Conservation (phyloP, 1,284 basidiomycete genomes). For the Prillingera fragicola region DNA sequence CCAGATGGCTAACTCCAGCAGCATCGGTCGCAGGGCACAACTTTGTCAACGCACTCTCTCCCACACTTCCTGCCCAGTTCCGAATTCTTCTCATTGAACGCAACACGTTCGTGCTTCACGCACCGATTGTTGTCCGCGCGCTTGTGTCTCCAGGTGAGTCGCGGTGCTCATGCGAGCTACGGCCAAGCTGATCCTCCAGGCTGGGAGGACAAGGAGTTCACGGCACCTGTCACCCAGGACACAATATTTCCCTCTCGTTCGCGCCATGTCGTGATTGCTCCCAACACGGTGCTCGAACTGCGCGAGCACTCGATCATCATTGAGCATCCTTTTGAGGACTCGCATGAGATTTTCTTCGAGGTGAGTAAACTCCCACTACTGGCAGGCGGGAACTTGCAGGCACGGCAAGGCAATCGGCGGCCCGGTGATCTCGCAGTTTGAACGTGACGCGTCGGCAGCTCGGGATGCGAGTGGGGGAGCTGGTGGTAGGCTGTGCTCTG, state of each 20-base stretch:
- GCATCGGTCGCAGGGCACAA: constrained; percentile 36
- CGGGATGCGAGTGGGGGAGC: too few relatives aligned
- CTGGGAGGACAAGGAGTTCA: constrained; percentile 45
- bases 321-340: constrained; percentile 43
- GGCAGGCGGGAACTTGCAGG: too few relatives aligned
- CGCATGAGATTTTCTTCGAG: constrained; percentile 42
- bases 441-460: too few relatives aligned
- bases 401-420: too few relatives aligned
- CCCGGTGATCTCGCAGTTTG: too few relatives aligned
- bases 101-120: constrained; percentile 41
- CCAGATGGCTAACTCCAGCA: constrained; percentile 9
- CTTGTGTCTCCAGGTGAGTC: constrained; percentile 45
- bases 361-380: constrained; percentile 28
- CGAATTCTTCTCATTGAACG: constrained; percentile 50
- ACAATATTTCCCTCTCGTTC: constrained; percentile 35
- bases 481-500: too few relatives aligned
- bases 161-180: neutral
- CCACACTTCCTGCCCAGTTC: constrained; percentile 41
- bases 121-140: constrained; percentile 44
- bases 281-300: constrained; percentile 43
- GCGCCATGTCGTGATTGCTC: constrained; percentile 34
- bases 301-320: constrained; percentile 34
- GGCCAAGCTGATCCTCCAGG: constrained; percentile 23
- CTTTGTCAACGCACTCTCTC: constrained; percentile 36
- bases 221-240: constrained; percentile 29